These are phyloP conservation scores for Flaveria ramosissima DNA, from an alignment of 129 eudicot genomes.

Conservation along the genomic window DNA sequence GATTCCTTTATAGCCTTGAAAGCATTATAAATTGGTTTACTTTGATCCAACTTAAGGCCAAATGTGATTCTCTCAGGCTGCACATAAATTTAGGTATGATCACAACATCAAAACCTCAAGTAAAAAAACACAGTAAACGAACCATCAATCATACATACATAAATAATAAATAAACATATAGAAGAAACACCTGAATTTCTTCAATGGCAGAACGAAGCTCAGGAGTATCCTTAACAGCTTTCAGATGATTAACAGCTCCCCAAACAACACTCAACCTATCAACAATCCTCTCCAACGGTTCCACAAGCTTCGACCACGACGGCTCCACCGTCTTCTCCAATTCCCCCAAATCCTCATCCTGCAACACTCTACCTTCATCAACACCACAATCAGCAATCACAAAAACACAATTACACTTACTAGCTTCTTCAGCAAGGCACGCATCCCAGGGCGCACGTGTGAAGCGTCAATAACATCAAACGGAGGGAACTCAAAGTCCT, in stretches of 20 bases:
- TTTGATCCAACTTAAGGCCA: constrained; percentile 81
- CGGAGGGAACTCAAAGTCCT: constrained; percentile 83
- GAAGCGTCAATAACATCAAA: constrained; percentile 65
- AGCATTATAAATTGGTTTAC: constrained; percentile 87
- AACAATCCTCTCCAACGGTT: constrained; percentile 72
- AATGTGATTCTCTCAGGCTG: constrained; percentile 92
- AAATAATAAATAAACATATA: neutral
- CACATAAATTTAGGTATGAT: constrained; percentile 3
- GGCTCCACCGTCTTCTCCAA: constrained; percentile 88
- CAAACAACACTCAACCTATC: constrained; percentile 71
- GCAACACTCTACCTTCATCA: constrained; percentile 13
- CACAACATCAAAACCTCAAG: constrained; percentile 3
- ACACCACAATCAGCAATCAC: neutral
- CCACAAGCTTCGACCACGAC: constrained; percentile 83
- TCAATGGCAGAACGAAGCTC: constrained; percentile 94
- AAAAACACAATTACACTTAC: constrained; percentile 40
- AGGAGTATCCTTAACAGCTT: constrained; percentile 72
- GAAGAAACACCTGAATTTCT: constrained; percentile 73
- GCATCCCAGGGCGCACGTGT: constrained; percentile 91
- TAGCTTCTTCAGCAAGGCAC: constrained; percentile 65
- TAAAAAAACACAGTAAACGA: neutral
- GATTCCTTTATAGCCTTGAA: constrained; percentile 81
- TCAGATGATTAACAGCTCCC: constrained; percentile 93
- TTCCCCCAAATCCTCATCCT: constrained; percentile 75
- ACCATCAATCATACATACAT: constrained; percentile 1